A percentile compares a stretch with the other conserved stretches of the same genome.
Conservation (phyloP, 1,139 yeast genomes). For the Eremothecium gossypii region DNA sequence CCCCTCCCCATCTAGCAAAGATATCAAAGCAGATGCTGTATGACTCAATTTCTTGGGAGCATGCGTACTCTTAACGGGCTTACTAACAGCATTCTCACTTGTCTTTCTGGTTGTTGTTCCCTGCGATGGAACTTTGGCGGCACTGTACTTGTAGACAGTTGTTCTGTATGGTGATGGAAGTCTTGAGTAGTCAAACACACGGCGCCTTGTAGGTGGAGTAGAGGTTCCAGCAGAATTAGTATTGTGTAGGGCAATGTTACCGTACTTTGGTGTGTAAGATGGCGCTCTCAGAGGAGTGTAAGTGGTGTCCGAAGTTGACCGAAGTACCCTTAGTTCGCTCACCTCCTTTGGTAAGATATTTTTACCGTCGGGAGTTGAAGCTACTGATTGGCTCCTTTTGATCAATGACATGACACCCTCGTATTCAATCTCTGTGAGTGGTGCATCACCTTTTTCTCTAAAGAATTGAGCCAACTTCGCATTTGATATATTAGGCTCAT, state of each 20-base stretch:
- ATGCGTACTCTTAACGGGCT: slow-evolving; percentile 7
- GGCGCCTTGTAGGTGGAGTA: slow-evolving; percentile 27
- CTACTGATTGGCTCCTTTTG: slow-evolving; percentile 25
- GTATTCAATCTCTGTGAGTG: slow-evolving; percentile 67
- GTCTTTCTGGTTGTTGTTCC: slow-evolving; percentile 5
- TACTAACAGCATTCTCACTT: slow-evolving; percentile 13
- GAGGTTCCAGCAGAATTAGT: slow-evolving; percentile 16
- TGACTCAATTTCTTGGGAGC: slow-evolving; percentile 39
- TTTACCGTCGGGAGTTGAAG: slow-evolving; percentile 6
- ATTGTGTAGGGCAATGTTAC: slow-evolving; percentile 13
- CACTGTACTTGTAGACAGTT: slow-evolving; percentile 28
- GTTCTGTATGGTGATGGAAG: slow-evolving; percentile 60
- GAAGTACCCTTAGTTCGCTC: slow-evolving; percentile 4
- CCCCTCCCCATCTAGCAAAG: slow-evolving; percentile 43
- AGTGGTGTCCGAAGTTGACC: slow-evolving; percentile 7
- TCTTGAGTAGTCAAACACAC: slow-evolving; percentile 51
- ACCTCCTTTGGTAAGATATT: neutral
- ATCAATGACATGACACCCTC: slow-evolving; percentile 71
- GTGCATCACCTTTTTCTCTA: slow-evolving; percentile 61
- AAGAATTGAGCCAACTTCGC: slow-evolving; percentile 61
- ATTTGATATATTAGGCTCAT: slow-evolving; percentile 7
- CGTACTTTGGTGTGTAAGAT: slow-evolving; percentile 30
- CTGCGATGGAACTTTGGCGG: slow-evolving; percentile 8
- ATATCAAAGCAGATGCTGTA: slow-evolving; percentile 58
- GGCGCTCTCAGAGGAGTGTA: slow-evolving; percentile 24